These are phyloP conservation scores for Trapa incisa DNA, from an alignment of 345 rosid species.

Conservation along the genomic window DNA sequence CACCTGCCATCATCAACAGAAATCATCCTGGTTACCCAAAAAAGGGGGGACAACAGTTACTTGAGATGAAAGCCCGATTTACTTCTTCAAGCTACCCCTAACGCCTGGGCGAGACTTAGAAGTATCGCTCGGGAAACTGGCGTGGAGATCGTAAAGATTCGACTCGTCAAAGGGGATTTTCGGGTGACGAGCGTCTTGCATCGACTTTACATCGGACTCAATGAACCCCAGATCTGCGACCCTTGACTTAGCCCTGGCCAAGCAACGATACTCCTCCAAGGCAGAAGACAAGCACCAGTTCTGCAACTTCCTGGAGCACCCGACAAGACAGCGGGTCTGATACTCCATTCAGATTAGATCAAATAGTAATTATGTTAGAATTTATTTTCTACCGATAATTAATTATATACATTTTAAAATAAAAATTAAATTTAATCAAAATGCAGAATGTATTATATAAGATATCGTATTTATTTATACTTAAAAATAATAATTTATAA, in stretches of 20 bases:
- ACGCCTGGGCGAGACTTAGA: constrained; percentile 25
- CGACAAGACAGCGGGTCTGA: constrained; percentile 63
- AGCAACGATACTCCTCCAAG: constrained; percentile 67
- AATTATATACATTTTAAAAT: no score
- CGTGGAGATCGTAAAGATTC: constrained; percentile 55
- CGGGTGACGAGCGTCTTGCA: constrained; percentile 84
- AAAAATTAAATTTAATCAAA: no score
- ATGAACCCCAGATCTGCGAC: constrained; percentile 63
- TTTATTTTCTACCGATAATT: no score
- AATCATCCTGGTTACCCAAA: neutral
- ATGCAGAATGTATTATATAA: no score
- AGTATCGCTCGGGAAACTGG: constrained; percentile 9
- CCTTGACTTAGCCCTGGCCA: constrained; percentile 57
- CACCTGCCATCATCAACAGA: neutral
- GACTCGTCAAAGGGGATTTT: constrained; percentile 65
- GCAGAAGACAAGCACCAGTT: constrained; percentile 67
- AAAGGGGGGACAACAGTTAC: neutral
- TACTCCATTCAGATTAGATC: constrained; percentile 24
- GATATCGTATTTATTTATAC: no score
- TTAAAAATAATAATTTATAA: no score
- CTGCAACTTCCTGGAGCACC: constrained; percentile 63
- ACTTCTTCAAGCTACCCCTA: constrained; percentile 38
- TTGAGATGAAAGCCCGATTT: neutral
- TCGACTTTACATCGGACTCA: constrained; percentile 60
- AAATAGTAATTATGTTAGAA: no score